These are phyloP conservation scores for Solanum hybrid DNA, from an alignment of 305 asterid genomes.

Conservation along the genomic window DNA sequence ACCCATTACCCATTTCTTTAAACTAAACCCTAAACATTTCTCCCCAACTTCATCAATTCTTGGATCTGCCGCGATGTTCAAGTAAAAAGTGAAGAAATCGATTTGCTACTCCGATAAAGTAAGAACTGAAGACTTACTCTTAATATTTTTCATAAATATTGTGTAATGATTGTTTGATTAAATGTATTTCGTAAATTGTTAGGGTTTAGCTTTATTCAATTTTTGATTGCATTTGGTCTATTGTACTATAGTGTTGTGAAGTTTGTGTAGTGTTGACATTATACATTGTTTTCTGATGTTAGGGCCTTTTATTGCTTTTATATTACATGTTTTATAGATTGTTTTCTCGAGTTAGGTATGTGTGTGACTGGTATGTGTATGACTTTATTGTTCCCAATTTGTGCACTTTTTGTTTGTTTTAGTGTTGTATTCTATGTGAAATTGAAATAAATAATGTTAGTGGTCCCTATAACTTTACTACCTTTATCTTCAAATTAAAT, in stretches of 20 bases:
- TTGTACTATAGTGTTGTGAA: neutral
- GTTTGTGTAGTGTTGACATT: neutral
- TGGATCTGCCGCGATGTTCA: neutral
- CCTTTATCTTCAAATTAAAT: neutral
- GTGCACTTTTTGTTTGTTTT: neutral
- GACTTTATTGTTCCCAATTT: neutral
- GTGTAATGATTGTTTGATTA: too few species aligned
- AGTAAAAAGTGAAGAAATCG: neutral
- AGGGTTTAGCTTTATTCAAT: neutral
- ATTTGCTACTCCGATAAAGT: neutral
- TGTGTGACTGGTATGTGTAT: neutral
- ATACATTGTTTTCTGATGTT: too few species aligned
- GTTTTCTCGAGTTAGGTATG: neutral
- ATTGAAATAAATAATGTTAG: neutral
- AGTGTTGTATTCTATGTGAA: neutral
- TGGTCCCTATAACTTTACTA: neutral
- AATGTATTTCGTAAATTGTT: neutral
- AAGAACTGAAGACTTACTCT: neutral
- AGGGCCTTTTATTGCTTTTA: neutral
- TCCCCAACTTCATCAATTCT: neutral
- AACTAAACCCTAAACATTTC: neutral
- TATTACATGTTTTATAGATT: too few species aligned
- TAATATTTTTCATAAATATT: neutral
- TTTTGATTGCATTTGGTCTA: neutral
- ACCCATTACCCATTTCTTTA: too few species aligned